Conservation (phyloP, 345 rosid genomes). For the Turnera subulata region DNA sequence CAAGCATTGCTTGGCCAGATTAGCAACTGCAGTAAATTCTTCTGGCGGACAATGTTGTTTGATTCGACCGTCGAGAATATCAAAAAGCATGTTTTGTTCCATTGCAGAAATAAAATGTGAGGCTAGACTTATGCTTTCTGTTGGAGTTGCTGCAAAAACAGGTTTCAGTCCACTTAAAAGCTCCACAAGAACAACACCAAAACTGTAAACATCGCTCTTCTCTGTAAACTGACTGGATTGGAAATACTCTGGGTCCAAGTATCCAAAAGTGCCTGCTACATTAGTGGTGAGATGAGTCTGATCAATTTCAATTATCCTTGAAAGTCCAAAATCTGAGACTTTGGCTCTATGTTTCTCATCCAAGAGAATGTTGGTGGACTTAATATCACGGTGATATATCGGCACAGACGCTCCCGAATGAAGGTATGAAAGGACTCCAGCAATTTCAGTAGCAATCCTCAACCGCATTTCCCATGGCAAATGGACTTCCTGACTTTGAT, state of each 20-base stretch:
- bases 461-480: conserved; percentile 13
- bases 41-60: too few relatives aligned
- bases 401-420: conserved; percentile 16
- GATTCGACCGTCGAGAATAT: conserved; percentile 3
- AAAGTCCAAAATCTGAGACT: conserved; percentile 23
- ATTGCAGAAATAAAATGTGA: conserved; percentile 5
- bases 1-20: conserved; percentile 10
- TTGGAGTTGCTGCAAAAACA: not conserved
- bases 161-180: conserved; percentile 18
- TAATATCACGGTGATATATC: conserved; percentile 15
- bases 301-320: conserved; percentile 14
- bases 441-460: conserved; percentile 15
- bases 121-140: conserved; percentile 10
- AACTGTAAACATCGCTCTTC: conserved; percentile 24
- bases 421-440: conserved; percentile 12
- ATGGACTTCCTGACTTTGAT: not conserved
- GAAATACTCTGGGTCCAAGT: conserved; percentile 23
- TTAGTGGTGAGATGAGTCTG: conserved; percentile 21
- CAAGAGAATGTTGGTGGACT: conserved; percentile 22
- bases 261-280: conserved; percentile 28
- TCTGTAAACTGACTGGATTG: conserved; percentile 4
- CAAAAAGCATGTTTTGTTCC: conserved; percentile 5
- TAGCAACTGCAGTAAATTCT: not conserved
- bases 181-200: conserved; percentile 22
- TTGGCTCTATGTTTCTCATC: conserved; percentile 19